A percentile compares a stretch with the other conserved stretches of the same genome.
Conservation (phyloP, 768 basidiomycete species). For the Tylopilus vinaceipallidus region DNA sequence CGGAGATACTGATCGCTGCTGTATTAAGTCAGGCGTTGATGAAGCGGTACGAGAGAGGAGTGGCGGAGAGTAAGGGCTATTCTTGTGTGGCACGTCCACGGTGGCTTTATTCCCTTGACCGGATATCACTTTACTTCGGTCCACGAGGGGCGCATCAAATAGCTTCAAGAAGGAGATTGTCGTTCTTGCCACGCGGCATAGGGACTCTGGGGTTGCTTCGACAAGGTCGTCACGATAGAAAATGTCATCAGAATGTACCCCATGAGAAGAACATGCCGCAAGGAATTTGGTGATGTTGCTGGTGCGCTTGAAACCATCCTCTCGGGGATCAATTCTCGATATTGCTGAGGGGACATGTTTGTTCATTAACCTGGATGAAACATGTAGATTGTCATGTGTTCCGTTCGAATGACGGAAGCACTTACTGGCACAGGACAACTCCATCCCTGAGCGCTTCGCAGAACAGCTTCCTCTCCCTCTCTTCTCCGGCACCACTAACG, state of each 20-base stretch:
- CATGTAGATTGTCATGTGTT: conserved; percentile 1
- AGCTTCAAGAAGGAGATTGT: conserved; percentile 65
- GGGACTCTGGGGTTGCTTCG: conserved; percentile 54
- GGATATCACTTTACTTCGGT: conserved; percentile 45
- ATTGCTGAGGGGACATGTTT: conserved; percentile 64
- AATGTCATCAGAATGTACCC: conserved; percentile 58
- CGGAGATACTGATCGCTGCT: conserved; percentile 40
- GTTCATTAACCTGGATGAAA: conserved; percentile 63
- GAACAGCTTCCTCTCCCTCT: conserved; percentile 72
- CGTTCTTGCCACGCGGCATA: conserved; percentile 73
- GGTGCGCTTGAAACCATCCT: conserved; percentile 63
- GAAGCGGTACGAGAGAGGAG: conserved; percentile 45
- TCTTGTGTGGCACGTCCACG: conserved; percentile 29
- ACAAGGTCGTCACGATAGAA: conserved; percentile 70
- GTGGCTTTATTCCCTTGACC: conserved; percentile 36
- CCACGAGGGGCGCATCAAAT: conserved; percentile 52
- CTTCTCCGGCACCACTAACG: conserved; percentile 58
- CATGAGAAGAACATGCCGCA: conserved; percentile 68
- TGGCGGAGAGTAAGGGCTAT: conserved; percentile 34
- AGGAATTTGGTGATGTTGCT: conserved; percentile 79
- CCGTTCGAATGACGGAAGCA: conserved; percentile 23
- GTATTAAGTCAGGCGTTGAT: conserved; percentile 60
- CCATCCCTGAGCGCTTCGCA: conserved; percentile 80
- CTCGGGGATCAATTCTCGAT: conserved; percentile 60
- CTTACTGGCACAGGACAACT: conserved; percentile 87